phyloP scores from a whole-genome alignment of 768 basidiomycete genomes.

The Mycena haematopus region DNA sequence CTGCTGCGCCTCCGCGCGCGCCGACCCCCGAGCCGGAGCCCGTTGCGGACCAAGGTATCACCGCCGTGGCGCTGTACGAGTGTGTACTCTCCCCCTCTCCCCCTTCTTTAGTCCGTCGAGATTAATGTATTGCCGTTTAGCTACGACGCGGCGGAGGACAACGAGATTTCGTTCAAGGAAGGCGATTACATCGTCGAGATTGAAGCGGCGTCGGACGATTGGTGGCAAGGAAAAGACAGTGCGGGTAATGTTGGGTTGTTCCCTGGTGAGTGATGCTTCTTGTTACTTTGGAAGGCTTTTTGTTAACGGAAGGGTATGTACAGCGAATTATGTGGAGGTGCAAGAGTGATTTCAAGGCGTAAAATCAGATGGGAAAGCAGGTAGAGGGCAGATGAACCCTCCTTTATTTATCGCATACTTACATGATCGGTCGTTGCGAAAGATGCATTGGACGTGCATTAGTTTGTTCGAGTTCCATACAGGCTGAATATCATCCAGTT shows the following conservation, averaged over 20 bases:
- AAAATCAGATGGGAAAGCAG: neutral
- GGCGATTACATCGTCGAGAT: conserved; percentile 82
- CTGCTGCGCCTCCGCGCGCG: conserved; percentile 54
- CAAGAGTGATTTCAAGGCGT: conserved; percentile 32
- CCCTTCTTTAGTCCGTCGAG: neutral
- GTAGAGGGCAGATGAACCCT: too few species aligned
- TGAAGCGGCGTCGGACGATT: conserved; percentile 84
- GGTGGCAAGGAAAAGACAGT: conserved; percentile 78
- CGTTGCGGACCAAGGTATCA: conserved; percentile 60
- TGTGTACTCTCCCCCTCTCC: conserved; percentile 43
- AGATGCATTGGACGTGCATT: neutral
- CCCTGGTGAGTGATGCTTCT: conserved; percentile 60
- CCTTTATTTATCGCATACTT: neutral
- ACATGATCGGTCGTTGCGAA: neutral
- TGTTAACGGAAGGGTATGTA: neutral
- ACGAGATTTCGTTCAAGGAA: conserved; percentile 86
- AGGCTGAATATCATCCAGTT: too few species aligned
- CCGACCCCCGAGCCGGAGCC: conserved; percentile 52
- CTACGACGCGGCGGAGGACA: conserved; percentile 91
- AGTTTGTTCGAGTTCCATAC: too few species aligned
- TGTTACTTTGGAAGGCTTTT: conserved; percentile 1
- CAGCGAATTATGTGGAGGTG: conserved; percentile 44
- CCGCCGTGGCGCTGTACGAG: conserved; percentile 75
- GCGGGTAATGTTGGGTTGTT: conserved; percentile 71
- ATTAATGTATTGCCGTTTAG: conserved; percentile 46